Evolutionary conservation across 768 basidiomycete species (phyloP), one percentile per base, ranked within the genome.

Genomic region (Suillus sp.): DNA sequence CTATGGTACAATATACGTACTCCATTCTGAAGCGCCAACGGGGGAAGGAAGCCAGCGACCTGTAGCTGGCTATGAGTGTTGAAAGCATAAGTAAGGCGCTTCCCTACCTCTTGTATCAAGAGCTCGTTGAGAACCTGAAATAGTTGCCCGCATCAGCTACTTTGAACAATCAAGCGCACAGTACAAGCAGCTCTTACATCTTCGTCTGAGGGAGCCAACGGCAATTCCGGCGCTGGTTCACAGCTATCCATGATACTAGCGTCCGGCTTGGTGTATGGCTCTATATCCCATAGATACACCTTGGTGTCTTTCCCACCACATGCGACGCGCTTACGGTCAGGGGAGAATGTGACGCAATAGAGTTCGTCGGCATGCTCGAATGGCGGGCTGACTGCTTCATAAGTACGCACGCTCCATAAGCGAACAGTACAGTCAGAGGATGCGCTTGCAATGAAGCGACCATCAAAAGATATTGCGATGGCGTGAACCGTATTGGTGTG

Each of bases 211-310:
- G 56, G 56, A 13, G 56, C 40, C 56, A 57, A 30, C 16, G 56
- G 56, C 27, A 42, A 18, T 20, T 57, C 56, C 11, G 38, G 56
- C 11, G 56, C 35, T 40, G 38, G 22, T 40, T 57, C 56, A 20
- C 51, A 53, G 51, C 32, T 53, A 34, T 30, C 56, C 55, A 14
- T 4, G 62, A 59, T 4, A 75, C 76, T 42, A 68, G 69, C 22
- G 66, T 67, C 18, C 66, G 71, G 66, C 75, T 75, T 0, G 66
- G 67, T 3, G 67, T 64, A 14, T 62, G 34, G 25, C 53, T 72
- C 69, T 2, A 70, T 57, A 58, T 77, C 73, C 76, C 75, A 76
- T 1, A 76, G 63, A 35, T 72, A 77, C 42, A 76, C 69, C 10
- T 64, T 72, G 43, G 62, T 45, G 14, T 76, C 75, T 6, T 68